Evolutionary conservation across 208 protist species (phyloP).

Genomic region (Sergeia podlipaevii): DNA sequence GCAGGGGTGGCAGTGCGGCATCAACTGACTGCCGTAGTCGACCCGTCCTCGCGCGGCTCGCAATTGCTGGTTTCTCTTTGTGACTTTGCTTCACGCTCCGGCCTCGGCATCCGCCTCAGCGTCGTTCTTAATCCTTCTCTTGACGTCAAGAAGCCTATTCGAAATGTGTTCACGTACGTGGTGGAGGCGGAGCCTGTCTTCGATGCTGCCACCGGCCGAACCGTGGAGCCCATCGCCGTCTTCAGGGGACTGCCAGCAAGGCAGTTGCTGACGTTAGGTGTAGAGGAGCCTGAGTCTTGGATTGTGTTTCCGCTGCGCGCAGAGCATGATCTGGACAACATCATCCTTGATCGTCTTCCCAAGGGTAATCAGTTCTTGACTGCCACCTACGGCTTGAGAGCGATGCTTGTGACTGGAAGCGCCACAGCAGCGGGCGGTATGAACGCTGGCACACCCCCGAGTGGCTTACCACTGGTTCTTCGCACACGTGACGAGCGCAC

Average conservation of each 20-base stretch:
- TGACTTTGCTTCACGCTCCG: constrained; percentile 32
- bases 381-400: constrained; percentile 87
- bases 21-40: constrained; percentile 69
- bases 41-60: constrained; percentile 82
- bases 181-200: constrained; percentile 56
- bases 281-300: constrained; percentile 92
- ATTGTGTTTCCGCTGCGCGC: constrained; percentile 73
- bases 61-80: constrained; percentile 87
- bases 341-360: constrained; percentile 80
- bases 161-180: constrained; percentile 92
- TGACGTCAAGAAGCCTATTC: constrained; percentile 72
- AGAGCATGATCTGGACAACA: constrained; percentile 95
- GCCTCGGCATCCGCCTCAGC: constrained; percentile 41
- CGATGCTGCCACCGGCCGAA: constrained; percentile 42
- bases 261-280: constrained; percentile 66
- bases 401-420: constrained; percentile 86
- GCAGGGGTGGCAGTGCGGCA: constrained; percentile 12
- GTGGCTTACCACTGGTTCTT: constrained; percentile 84
- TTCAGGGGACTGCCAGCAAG: constrained; percentile 49
- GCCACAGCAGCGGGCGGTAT: constrained; percentile 15
- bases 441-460: neutral
- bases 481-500: constrained; percentile 18
- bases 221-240: constrained; percentile 42
- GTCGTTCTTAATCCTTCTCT: constrained; percentile 73
- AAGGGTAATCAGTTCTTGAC: constrained; percentile 27